Evolutionary conservation across 2,329 filamentous ascomycete species (phyloP).

Genomic region (Fusarium agapanthi): DNA sequence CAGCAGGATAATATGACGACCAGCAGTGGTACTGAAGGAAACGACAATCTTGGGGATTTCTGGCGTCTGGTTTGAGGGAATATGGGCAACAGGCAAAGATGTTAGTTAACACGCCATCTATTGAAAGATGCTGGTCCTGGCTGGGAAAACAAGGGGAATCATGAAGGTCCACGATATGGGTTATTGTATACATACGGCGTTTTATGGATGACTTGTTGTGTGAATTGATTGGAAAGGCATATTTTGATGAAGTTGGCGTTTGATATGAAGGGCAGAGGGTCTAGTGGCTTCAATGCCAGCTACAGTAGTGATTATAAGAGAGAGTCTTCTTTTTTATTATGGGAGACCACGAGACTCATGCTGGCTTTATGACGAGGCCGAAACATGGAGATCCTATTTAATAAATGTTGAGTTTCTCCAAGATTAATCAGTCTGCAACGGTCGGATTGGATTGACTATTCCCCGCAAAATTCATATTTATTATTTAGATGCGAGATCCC

Average conservation of each 20-base stretch:
- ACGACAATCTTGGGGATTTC: conserved; percentile 1
- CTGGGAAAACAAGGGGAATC: neutral
- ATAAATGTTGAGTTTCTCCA: neutral
- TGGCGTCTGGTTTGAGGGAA: conserved; percentile 13
- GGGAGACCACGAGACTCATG: neutral
- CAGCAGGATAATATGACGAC: neutral
- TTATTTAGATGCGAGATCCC: neutral
- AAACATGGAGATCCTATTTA: neutral
- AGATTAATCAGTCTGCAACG: neutral
- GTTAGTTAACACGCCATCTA: neutral
- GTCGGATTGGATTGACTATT: neutral
- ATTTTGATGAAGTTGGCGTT: neutral
- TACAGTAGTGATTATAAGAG: neutral
- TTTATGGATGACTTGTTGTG: neutral
- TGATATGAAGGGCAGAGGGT: neutral
- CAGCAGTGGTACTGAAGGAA: neutral
- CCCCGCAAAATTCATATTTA: conserved; percentile 3
- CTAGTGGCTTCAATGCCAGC: neutral
- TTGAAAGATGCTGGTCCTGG: neutral
- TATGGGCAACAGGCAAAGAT: neutral
- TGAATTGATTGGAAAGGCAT: neutral
- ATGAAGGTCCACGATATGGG: conserved; percentile 18
- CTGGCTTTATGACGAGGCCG: neutral
- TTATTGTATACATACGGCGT: conserved; percentile 28
- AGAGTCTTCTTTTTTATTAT: neutral